These are phyloP conservation scores for Fusarium sp. DNA, from an alignment of 2,329 filamentous ascomycete genomes.

Conservation along the genomic window DNA sequence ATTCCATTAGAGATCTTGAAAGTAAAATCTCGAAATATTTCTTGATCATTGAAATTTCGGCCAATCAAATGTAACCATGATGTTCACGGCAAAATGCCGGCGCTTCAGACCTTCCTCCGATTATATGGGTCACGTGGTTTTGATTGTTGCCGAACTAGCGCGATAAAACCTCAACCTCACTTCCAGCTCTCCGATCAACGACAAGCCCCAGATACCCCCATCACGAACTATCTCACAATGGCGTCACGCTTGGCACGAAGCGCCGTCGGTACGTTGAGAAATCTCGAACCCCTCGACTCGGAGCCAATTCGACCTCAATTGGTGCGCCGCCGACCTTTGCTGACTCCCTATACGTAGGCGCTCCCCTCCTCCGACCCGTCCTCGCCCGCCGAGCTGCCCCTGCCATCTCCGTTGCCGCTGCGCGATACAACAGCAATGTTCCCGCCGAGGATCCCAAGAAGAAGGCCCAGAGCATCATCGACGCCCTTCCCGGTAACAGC, in stretches of 20 bases:
- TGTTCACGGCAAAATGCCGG: constrained; percentile 47
- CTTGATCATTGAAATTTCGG: constrained; percentile 44
- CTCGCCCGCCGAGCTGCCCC: constrained; percentile 81
- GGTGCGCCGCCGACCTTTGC: constrained; percentile 43
- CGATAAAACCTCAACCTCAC: constrained; percentile 66
- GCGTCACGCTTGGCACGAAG: constrained; percentile 97
- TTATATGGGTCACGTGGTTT: constrained; percentile 53
- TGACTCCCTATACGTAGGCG: constrained; percentile 69
- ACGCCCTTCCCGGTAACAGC: constrained; percentile 91
- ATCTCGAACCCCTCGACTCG: constrained; percentile 22
- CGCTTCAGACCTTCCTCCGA: constrained; percentile 41
- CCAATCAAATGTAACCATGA: constrained; percentile 48
- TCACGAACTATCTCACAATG: constrained; percentile 81
- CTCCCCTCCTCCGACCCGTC: constrained; percentile 88
- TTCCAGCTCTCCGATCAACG: constrained; percentile 61
- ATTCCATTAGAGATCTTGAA: constrained; percentile 39
- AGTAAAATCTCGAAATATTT: constrained; percentile 52
- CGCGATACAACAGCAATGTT: constrained; percentile 80
- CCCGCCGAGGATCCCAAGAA: constrained; percentile 92
- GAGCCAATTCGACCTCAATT: constrained; percentile 47
- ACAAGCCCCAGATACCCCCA: constrained; percentile 63
- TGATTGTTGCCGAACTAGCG: constrained; percentile 57
- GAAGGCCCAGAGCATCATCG: constrained; percentile 96
- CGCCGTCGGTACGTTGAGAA: constrained; percentile 82
- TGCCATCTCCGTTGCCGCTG: constrained; percentile 76